Conservation (phyloP, 805 yeast genomes). For the Lipomyces starkeyi region DNA sequence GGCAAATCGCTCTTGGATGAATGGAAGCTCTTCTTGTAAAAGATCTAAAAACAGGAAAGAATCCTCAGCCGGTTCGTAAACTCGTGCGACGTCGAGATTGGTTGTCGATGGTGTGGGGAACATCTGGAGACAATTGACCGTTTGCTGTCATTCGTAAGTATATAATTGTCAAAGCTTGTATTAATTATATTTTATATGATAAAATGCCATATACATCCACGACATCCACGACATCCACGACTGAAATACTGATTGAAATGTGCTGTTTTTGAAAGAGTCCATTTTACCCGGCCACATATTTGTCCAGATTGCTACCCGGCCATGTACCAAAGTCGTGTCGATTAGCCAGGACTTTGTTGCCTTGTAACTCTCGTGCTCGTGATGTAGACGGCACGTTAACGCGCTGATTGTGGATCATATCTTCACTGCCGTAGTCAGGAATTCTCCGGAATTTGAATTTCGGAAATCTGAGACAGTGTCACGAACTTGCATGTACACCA, state of each 20-base stretch:
- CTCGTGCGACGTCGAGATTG: slow-evolving; percentile 66
- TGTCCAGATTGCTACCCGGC: no score
- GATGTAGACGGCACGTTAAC: no score
- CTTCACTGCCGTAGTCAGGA: background rate
- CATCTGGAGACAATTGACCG: slow-evolving; percentile 52
- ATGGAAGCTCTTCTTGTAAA: slow-evolving; percentile 63
- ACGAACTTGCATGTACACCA: background rate
- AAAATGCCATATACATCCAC: background rate
- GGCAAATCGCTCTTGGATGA: slow-evolving; percentile 40
- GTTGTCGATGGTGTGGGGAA: slow-evolving; percentile 74
- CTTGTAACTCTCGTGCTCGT: no score
- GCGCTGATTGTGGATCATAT: background rate
- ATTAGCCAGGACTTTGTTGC: no score
- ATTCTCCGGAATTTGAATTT: background rate
- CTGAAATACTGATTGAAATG: no score
- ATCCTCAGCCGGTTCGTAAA: slow-evolving; percentile 96
- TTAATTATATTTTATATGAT: background rate
- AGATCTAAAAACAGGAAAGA: slow-evolving; percentile 82
- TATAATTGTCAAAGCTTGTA: background rate
- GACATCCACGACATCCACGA: no score
- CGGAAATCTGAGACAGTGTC: background rate
- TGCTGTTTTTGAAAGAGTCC: no score
- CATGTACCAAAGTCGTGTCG: no score
- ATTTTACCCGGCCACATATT: no score
- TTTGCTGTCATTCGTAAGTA: background rate